phyloP scores from a whole-genome alignment of 805 yeast genomes.

The Myxozyma lipomycoides region DNA sequence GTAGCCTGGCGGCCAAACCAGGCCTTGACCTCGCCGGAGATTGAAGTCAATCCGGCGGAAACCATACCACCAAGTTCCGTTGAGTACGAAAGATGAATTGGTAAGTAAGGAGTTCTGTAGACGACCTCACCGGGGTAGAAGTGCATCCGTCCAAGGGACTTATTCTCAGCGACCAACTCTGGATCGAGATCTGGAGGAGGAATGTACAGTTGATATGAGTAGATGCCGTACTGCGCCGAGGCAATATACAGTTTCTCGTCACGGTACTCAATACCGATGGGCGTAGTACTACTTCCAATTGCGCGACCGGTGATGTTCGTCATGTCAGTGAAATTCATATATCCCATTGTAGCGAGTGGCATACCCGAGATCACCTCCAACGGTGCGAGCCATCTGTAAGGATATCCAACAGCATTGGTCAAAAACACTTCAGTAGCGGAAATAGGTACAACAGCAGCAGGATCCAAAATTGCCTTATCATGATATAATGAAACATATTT shows the following conservation, averaged over 20 bases:
- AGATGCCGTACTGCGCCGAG: conserved; percentile 19
- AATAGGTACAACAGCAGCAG: conserved; percentile 19
- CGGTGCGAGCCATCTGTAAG: conserved; percentile 11
- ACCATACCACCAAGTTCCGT: conserved; percentile 23
- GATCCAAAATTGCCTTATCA: conserved; percentile 23
- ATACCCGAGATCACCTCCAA: conserved; percentile 21
- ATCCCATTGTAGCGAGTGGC: conserved; percentile 26
- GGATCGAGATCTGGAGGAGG: conserved; percentile 22
- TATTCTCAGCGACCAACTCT: conserved; percentile 20
- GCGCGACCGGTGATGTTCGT: conserved; percentile 24
- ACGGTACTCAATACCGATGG: conserved; percentile 24
- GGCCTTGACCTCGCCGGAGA: conserved; percentile 20
- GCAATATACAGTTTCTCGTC: conserved; percentile 22
- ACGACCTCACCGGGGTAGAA: conserved; percentile 26
- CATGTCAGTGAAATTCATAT: conserved; percentile 24
- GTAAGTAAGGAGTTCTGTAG: conserved; percentile 25
- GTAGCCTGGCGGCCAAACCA: conserved; percentile 17
- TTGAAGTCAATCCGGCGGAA: conserved; percentile 10
- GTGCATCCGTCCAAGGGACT: conserved; percentile 22
- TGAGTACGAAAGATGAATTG: conserved; percentile 23
- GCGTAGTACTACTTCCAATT: conserved; percentile 23
- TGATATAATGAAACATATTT: conserved; percentile 20
- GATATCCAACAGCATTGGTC: conserved; percentile 25
- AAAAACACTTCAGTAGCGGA: conserved; percentile 22
- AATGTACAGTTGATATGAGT: conserved; percentile 20